Evolutionary conservation across 345 rosid genomes (phyloP), one percentile per base, ranked within the genome.

Genomic region (Salix udensis): DNA sequence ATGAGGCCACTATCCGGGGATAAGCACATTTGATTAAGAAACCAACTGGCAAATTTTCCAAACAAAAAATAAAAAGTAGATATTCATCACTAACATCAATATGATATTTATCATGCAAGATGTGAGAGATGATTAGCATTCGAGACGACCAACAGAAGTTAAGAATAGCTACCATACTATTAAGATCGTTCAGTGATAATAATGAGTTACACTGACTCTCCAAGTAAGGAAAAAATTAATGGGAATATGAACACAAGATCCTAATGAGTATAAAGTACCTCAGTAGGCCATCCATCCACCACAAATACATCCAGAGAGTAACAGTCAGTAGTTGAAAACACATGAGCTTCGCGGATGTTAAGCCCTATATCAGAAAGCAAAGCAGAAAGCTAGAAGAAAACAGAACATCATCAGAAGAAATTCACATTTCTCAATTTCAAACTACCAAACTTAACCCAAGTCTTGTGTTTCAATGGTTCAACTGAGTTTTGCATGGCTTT

Each of bases 321-420:
- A 71, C 94, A 90, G 83, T 91, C 94, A 28, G 79, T 85, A 65
- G 94, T 91, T 71, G 97, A 90, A 85, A 91, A 91, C 34, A 88
- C 94, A 78, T 90, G 97, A 46, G 97, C 94, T 85, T 90, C 92
- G 44, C 94, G 94, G 71, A 91, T 91, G 79, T 91, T 88, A 66
- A 91, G 91, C 79, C 92, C 91, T 61, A 90, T 90, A 77, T 88
- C 90, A 65, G 94, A 91, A 75, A 91, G 92, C 85, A 90, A 79
- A 66, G 97, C 88, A 79, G 97, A 90, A 73, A 91, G 94, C 94
- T 91, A 75, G 75, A 77, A 79, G 76, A 77, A 82, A 81, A 85
- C 21, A 48, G 64, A 6, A 68, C 24, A 66, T 40, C 19, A 65
- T 81, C 52, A 87, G 83, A 71, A 75, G 78, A 69, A 44, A 71